A percentile compares a stretch with the other conserved stretches of the same genome.
Conservation (phyloP, 2,329 filamentous ascomycete genomes). For the Fusarium agapanthi region DNA sequence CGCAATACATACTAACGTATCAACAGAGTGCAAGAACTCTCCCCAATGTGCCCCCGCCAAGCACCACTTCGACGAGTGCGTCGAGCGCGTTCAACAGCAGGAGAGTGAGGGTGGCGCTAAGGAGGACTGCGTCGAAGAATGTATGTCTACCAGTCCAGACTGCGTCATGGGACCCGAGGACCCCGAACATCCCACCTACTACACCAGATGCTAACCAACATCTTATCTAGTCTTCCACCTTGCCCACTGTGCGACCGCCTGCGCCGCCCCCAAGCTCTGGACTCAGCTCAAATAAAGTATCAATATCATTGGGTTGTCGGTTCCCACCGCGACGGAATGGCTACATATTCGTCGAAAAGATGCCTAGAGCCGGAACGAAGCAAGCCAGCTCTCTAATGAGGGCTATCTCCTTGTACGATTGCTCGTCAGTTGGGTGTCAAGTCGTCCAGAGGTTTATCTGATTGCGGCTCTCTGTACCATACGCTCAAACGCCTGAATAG, state of each 20-base stretch:
- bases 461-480: slow-evolving; percentile 43
- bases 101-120: slow-evolving; percentile 77
- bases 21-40: slow-evolving; percentile 86
- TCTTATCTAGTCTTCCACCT: slow-evolving; percentile 92
- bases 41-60: slow-evolving; percentile 86
- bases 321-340: slow-evolving; percentile 36
- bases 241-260: slow-evolving; percentile 90
- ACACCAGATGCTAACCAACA: slow-evolving; percentile 23
- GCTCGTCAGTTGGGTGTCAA: slow-evolving; percentile 35
- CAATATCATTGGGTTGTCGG: slow-evolving; percentile 23
- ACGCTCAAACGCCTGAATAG: slow-evolving; percentile 46
- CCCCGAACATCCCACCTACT: background rate
- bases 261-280: slow-evolving; percentile 97
- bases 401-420: slow-evolving; percentile 38
- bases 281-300: slow-evolving; percentile 82
- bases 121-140: slow-evolving; percentile 99
- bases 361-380: slow-evolving; percentile 37
- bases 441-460: slow-evolving; percentile 26
- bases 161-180: slow-evolving; percentile 9
- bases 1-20: slow-evolving; percentile 34
- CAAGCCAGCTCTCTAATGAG: slow-evolving; percentile 25
- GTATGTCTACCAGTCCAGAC: slow-evolving; percentile 61
- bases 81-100: slow-evolving; percentile 79
- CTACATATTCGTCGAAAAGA: slow-evolving; percentile 37
- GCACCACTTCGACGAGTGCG: slow-evolving; percentile 99